These are phyloP conservation scores for Sanghuangporus baumii DNA, from an alignment of 1,284 basidiomycete species.

Conservation along the genomic window DNA sequence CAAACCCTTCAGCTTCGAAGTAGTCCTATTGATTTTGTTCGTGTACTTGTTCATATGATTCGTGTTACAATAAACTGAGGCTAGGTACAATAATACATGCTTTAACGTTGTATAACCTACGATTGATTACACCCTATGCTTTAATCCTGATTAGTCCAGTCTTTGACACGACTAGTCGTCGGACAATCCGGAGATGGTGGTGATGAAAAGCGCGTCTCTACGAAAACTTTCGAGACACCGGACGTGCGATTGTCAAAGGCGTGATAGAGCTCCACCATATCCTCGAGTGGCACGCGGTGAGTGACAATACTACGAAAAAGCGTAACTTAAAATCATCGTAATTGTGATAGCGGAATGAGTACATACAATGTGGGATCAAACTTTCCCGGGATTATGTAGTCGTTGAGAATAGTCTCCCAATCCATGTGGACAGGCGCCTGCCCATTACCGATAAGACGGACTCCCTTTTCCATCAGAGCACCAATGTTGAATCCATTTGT, in stretches of 20 bases:
- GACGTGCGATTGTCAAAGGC: slow-evolving; percentile 56
- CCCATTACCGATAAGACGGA: slow-evolving; percentile 65
- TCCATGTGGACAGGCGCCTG: slow-evolving; percentile 72
- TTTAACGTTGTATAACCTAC: not conserved
- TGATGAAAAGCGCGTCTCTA: slow-evolving; percentile 47
- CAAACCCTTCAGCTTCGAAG: too few species aligned
- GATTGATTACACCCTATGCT: not conserved
- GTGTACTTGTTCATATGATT: too few species aligned
- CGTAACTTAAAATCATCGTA: slow-evolving; percentile 5
- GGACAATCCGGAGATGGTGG: slow-evolving; percentile 46
- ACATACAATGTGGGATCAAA: slow-evolving; percentile 65
- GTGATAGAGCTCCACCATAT: slow-evolving; percentile 50
- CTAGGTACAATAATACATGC: not conserved
- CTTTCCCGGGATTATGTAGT: slow-evolving; percentile 59
- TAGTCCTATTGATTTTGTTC: too few species aligned
- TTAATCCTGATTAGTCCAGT: slow-evolving; percentile 35
- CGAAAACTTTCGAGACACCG: slow-evolving; percentile 64
- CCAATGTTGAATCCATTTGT: slow-evolving; percentile 71
- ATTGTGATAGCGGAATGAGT: not conserved
- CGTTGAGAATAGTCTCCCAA: slow-evolving; percentile 66
- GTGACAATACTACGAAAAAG: slow-evolving; percentile 44
- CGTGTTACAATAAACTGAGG: too few species aligned
- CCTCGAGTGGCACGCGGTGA: slow-evolving; percentile 60
- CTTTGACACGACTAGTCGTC: slow-evolving; percentile 41
- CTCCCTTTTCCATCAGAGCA: slow-evolving; percentile 74